Conservation (phyloP, 768 basidiomycete species). For the Daedaleopsis sinensis region DNA sequence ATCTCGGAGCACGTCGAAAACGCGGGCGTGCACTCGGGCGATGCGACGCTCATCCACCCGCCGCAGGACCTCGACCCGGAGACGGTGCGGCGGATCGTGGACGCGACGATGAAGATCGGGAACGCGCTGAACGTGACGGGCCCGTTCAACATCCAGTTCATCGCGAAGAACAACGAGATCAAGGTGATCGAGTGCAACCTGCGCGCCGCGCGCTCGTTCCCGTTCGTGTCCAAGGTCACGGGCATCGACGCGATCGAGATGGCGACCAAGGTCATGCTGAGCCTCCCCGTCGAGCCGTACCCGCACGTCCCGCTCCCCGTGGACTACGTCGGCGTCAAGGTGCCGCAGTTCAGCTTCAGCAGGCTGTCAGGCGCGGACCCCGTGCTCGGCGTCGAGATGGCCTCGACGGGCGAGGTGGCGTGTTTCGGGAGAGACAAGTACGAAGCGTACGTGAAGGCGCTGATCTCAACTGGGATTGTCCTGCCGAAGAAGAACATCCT, state of each 20-base stretch:
- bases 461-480: constrained; percentile 94
- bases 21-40: constrained; percentile 98
- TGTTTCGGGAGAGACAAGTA: constrained; percentile 98
- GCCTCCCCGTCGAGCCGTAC: constrained; percentile 85
- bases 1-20: constrained; percentile 99
- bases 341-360: constrained; percentile 99
- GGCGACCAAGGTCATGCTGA: constrained; percentile 99
- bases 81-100: constrained; percentile 94
- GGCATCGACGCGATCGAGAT: constrained; percentile 98
- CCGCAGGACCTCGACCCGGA: constrained; percentile 98
- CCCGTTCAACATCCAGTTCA: constrained; percentile 99
- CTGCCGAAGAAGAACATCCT: constrained; percentile 97
- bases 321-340: constrained; percentile 98
- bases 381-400: constrained; percentile 98
- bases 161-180: constrained; percentile 99
- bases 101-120: constrained; percentile 96
- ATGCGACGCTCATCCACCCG: constrained; percentile 96
- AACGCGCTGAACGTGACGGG: constrained; percentile 98
- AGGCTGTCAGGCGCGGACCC: constrained; percentile 97
- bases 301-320: constrained; percentile 84
- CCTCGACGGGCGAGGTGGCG: constrained; percentile 98
- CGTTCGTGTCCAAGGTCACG: constrained; percentile 98
- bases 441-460: constrained; percentile 96
- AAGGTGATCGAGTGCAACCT: constrained; percentile 99
- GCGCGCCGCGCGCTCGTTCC: constrained; percentile 96